Evolutionary conservation across 345 rosid species (phyloP), one percentile per base, ranked within the genome.

Genomic region (Geranium brycei): DNA sequence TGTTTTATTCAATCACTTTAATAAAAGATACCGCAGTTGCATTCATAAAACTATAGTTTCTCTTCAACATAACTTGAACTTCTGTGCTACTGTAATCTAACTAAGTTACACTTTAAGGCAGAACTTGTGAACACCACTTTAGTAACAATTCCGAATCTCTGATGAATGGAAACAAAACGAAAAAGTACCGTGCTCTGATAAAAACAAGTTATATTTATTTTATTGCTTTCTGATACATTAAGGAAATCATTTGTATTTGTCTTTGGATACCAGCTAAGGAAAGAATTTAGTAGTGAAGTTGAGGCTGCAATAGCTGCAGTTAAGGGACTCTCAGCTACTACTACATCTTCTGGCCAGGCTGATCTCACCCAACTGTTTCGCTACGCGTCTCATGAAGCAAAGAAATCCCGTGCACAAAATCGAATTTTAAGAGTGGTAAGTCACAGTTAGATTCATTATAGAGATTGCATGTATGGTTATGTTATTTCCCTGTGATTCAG

Each of bases 391-490:
- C 88, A 85, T 40, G 91, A 85, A 78, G 95, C 98, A 3, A 87
- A 79, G 79, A 80, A 70, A 66, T 89, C 95, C 19, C 82, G 77
- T 68, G 70, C 79, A 6, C 91, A 87, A 57, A 79, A 83, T 64
- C 91, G 97, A 40, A 82, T 87, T 68, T 68, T 92, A 59, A 81
- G 95, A 53, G 93, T 92, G 93, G 98, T 89, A 76, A 76, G 86
- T 70, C 28, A 65, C 63, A 19, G n/a, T 51, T 3, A 1, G 3
- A 18, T n/a, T 23, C 17, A 35, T 31, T 1, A 3, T n/a, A 55
- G 19, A n/a, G 51, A 19, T 17, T 57, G 19, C 23, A 51, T 14
- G 59, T 35, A 8, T 64, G 41, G 14, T 0, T 51, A 31, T 51
- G 3, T 59, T n/a, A 57, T 12, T 0, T 7, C 28, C 35, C 38